Evolutionary conservation across 2,329 filamentous ascomycete genomes (phyloP).

Genomic region (Microcyclospora pomicola): DNA sequence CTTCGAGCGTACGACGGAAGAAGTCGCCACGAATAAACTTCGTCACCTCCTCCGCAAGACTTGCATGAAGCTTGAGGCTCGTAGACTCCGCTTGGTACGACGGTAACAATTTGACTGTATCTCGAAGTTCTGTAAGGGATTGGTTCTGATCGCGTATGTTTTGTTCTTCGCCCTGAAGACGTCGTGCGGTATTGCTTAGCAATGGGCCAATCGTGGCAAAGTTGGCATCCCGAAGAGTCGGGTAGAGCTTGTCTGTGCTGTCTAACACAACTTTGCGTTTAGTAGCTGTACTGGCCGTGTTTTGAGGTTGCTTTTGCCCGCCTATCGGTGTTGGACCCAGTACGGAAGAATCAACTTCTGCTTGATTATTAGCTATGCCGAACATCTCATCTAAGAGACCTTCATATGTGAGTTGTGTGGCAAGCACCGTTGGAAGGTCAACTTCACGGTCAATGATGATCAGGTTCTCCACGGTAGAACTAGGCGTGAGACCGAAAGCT

Average conservation of each 20-base stretch:
- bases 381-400: slow-evolving; percentile 90
- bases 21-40: slow-evolving; percentile 80
- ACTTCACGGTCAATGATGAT: slow-evolving; percentile 93
- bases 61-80: slow-evolving; percentile 82
- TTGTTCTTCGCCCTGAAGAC: slow-evolving; percentile 78
- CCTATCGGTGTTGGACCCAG: slow-evolving; percentile 55
- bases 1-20: slow-evolving; percentile 77
- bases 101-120: slow-evolving; percentile 88
- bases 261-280: slow-evolving; percentile 86
- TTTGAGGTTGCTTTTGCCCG: slow-evolving; percentile 32
- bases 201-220: slow-evolving; percentile 86
- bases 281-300: slow-evolving; percentile 29
- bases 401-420: slow-evolving; percentile 94
- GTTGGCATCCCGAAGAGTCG: slow-evolving; percentile 77
- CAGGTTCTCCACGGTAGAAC: slow-evolving; percentile 73
- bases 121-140: slow-evolving; percentile 78
- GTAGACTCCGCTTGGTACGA: slow-evolving; percentile 88
- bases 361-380: slow-evolving; percentile 80
- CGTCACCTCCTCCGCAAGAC: slow-evolving; percentile 87
- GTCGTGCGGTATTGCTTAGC: slow-evolving; percentile 78
- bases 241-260: slow-evolving; percentile 76
- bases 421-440: slow-evolving; percentile 78
- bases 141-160: slow-evolving; percentile 66
- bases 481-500: slow-evolving; percentile 61
- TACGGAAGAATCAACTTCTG: slow-evolving; percentile 81